Base-by-base conservation (phyloP, 345 rosid genomes). In the Gossypium arboreum region DNA sequence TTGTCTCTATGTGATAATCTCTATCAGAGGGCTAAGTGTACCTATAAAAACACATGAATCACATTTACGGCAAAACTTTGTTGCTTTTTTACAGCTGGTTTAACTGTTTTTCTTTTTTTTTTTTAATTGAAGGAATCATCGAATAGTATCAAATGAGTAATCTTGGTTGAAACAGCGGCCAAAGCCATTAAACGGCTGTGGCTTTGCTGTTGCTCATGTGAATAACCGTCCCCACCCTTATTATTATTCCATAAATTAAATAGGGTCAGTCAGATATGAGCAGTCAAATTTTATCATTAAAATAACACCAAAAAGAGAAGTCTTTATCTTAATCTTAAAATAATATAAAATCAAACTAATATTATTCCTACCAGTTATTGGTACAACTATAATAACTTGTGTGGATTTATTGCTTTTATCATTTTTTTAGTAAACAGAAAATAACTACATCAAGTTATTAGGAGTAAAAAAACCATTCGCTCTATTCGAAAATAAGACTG, bases 21-120 rank as follows among this genome's bases (percentile, higher is more conserved):
- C n/a, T 27, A 8, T 62, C 4, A 47, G 16, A 62, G 8, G 29
- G 65, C 29, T 7, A 11, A 68, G 29, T 25, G 58, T 16, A 25
- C 17, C 43, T 79, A 83, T 81, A 60, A 34, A 57, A 55, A 79
- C 88, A 81, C 80, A 79, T 63, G 84, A 79, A 77, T 65, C 68
- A 77, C 78, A 76, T 84, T 79, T 50, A 44, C 9, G 16, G 34
- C 20, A 2, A 2, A 24, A 3, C 12, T 2, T 17, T 3, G 41
- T 16, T 16, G 41, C 13, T 17, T 6, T 10, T 16, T 10, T 12
- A 4, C 9, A 16, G 13, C 63, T 52, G 65, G 18, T 61, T 61
- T 61, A 27, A 60, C 15, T 15, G 18, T n/a, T 27, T 16, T 27
- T 27, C 12, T 61, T 12, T 34, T 34, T 4, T 24, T 22, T 24